These are phyloP conservation scores for Pittosporum tobira DNA, from an alignment of 129 eudicot genomes.

Conservation along the genomic window DNA sequence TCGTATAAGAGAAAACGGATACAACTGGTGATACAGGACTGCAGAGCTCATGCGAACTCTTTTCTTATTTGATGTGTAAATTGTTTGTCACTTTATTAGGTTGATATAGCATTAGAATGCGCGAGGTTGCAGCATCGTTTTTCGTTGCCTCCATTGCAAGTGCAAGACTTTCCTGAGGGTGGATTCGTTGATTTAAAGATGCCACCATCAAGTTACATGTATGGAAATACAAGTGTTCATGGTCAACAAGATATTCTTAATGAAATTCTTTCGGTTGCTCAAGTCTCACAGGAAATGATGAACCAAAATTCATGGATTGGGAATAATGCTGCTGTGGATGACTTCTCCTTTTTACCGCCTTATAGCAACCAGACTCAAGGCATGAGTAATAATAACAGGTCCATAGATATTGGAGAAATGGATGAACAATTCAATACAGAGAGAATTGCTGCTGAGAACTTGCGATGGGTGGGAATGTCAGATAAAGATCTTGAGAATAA, in stretches of 20 bases:
- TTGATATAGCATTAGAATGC: conserved; percentile 85
- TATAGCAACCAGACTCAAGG: conserved; percentile 36
- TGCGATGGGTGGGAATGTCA: conserved; percentile 90
- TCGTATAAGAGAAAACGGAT: no score
- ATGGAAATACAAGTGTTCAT: conserved; percentile 23
- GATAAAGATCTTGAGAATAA: conserved; percentile 61
- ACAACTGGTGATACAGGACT: no score
- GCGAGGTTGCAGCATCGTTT: conserved; percentile 85
- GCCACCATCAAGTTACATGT: conserved; percentile 32
- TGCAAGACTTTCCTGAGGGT: conserved; percentile 54
- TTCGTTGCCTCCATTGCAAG: conserved; percentile 70
- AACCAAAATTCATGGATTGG: conserved; percentile 62
- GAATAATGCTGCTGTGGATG: conserved; percentile 36
- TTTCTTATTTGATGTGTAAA: no score
- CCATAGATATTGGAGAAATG: conserved; percentile 41
- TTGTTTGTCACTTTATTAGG: no score
- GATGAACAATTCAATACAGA: conserved; percentile 39
- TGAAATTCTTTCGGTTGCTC: conserved; percentile 82
- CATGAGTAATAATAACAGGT: conserved; percentile 22
- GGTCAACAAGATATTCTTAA: conserved; percentile 53
- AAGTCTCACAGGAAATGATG: conserved; percentile 60
- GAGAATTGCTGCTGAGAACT: conserved; percentile 51
- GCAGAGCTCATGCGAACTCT: no score
- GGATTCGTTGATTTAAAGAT: conserved; percentile 33
- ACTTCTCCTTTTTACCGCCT: conserved; percentile 52